Evolutionary conservation across 805 yeast genomes (phyloP).

Genomic region (Pichia paraexigua): DNA sequence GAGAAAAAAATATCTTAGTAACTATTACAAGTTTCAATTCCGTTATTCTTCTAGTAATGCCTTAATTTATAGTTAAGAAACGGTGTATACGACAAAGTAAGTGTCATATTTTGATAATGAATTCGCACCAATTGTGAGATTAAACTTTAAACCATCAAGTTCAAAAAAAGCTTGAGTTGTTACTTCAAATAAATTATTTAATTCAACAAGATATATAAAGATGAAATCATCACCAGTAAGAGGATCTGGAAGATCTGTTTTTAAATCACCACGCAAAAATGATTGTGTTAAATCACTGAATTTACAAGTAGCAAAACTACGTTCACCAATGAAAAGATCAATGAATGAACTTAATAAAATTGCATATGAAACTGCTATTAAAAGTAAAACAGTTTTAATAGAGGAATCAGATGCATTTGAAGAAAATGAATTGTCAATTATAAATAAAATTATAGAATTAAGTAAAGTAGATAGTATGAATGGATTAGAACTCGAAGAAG

Average conservation of each 20-base stretch:
- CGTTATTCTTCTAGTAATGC: no score
- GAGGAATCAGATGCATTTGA: slow-evolving; percentile 30
- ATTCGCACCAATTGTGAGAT: not conserved
- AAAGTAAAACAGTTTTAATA: slow-evolving; percentile 11
- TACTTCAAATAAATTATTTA: not conserved
- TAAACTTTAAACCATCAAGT: not conserved
- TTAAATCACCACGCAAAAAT: slow-evolving; percentile 30
- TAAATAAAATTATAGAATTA: slow-evolving; percentile 37
- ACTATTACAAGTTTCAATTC: no score
- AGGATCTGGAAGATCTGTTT: slow-evolving; percentile 16
- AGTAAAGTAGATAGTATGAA: slow-evolving; percentile 27
- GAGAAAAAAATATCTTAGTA: no score
- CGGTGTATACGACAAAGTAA: not conserved
- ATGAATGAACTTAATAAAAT: slow-evolving; percentile 34
- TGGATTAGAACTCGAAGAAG: slow-evolving; percentile 16
- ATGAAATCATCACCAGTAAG: not conserved
- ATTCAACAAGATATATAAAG: no score
- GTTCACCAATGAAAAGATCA: slow-evolving; percentile 35
- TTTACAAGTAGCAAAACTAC: slow-evolving; percentile 34
- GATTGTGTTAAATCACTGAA: slow-evolving; percentile 22
- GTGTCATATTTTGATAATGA: not conserved
- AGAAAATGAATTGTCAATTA: slow-evolving; percentile 36
- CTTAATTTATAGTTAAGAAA: not conserved
- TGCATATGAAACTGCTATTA: slow-evolving; percentile 43
- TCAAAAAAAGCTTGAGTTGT: no score